Conservation (phyloP, 495 filamentous ascomycete species). For the Penicillium psychrofluorescens region DNA sequence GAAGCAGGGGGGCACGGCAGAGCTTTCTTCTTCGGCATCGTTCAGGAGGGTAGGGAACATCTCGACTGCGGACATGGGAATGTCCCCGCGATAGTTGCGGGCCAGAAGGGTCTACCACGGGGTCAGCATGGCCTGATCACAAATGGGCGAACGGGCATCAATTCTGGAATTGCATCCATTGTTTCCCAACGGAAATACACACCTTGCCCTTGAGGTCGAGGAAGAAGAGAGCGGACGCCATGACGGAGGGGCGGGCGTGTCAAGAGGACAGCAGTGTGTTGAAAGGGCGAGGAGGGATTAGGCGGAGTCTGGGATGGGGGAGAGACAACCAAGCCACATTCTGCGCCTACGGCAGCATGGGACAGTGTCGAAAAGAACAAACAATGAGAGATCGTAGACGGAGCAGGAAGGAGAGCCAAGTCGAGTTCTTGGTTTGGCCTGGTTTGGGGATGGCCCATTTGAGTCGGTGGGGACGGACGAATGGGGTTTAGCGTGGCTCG, state of each 20-base stretch:
- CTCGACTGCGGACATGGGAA: constrained; percentile 99
- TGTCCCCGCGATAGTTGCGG: constrained; percentile 97
- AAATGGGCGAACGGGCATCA: not conserved
- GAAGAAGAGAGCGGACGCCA: constrained; percentile 99
- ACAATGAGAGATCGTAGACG: constrained; percentile 2
- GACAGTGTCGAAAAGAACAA: not conserved
- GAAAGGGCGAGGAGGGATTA: constrained; percentile 5
- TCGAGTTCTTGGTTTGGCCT: no score
- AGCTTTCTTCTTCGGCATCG: constrained; percentile 99
- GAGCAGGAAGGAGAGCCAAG: constrained; percentile 1
- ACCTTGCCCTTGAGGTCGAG: constrained; percentile 99
- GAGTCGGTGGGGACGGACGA: not conserved
- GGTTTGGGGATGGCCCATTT: not conserved
- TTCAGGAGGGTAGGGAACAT: constrained; percentile 95
- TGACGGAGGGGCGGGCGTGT: constrained; percentile 35
- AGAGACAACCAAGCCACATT: constrained; percentile 8
- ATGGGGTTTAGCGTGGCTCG: constrained; percentile 26
- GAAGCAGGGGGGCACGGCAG: constrained; percentile 95
- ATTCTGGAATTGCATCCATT: not conserved
- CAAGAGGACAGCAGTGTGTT: constrained; percentile 10
- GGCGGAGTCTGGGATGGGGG: constrained; percentile 5
- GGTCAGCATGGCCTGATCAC: constrained; percentile 23
- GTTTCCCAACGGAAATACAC: constrained; percentile 9
- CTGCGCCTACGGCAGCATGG: constrained; percentile 10
- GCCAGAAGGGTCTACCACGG: constrained; percentile 80